Percentiles rank a stretch among this genome's conserved stretches.
These are phyloP conservation scores for Acanthamoeba rhysodes DNA, from an alignment of 208 protist genomes.

Conservation along the genomic window DNA sequence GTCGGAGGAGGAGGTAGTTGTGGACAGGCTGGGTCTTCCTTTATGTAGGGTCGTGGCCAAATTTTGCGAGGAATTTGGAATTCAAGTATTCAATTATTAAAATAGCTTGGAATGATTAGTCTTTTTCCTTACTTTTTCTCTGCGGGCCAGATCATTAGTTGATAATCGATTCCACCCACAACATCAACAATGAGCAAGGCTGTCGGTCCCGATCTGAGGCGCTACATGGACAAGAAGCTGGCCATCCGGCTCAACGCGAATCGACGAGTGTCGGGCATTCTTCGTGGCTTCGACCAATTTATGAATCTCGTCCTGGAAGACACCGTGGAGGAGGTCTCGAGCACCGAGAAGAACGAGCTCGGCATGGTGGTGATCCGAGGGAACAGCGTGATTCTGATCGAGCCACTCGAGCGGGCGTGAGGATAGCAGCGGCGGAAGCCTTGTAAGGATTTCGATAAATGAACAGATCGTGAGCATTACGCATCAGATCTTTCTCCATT, in stretches of 20 bases:
- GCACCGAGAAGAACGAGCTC: constrained; percentile 90
- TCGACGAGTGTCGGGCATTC: constrained; percentile 94
- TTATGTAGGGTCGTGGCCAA: too few relatives aligned
- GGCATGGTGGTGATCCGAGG: constrained; percentile 92
- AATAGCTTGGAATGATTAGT: too few relatives aligned
- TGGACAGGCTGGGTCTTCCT: too few relatives aligned
- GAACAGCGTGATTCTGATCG: constrained; percentile 85
- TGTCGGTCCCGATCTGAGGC: constrained; percentile 88
- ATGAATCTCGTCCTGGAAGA: constrained; percentile 98
- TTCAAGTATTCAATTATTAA: too few relatives aligned
- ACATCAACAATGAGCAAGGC: constrained; percentile 48
- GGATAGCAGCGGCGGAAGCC: too few relatives aligned
- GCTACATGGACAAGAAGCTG: constrained; percentile 95
- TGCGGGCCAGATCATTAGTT: neutral
- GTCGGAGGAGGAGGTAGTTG: too few relatives aligned
- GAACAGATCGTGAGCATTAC: too few relatives aligned
- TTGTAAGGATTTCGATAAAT: too few relatives aligned
- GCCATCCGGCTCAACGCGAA: constrained; percentile 96
- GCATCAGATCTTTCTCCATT: too few relatives aligned
- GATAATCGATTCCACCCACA: neutral
- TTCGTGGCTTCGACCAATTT: constrained; percentile 98
- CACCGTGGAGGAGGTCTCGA: constrained; percentile 94
- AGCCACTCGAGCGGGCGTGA: constrained; percentile 66
- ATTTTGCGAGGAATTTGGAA: too few relatives aligned
- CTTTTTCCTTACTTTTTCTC: constrained; percentile 14